Base-by-base conservation (phyloP, 257 asterid genomes). In the Misopates orontium region DNA sequence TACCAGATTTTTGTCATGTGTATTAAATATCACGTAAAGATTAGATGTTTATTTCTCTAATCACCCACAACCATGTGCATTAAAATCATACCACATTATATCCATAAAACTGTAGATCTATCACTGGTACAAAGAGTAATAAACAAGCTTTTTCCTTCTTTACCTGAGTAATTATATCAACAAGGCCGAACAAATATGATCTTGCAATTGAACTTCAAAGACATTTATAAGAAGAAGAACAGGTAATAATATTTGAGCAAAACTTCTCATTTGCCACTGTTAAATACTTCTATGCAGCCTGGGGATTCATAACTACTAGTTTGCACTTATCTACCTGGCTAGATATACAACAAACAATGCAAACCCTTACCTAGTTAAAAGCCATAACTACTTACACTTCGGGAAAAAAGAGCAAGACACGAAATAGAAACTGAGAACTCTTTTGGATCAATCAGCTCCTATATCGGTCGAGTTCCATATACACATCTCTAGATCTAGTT, bases 401-500 rank as follows among this genome's bases (percentile, higher is more conserved):
- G 45, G 48, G 18, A 18, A 47, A 39, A 51, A 54, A 21, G 56
- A 17, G 49, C 16, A 59, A 23, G 61, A 54, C 20, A 42, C 24
- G 24, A 36, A 65, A 39, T 48, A 45, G 68, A 23, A 23, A 58
- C 21, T 15, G 66, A 19, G 57, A 55, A 39, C 49, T 42, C 31
- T 48, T 23, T 39, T 19, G 28, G 53, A 59, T 74, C 77, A 81
- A 68, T 85, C 90, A 11, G 82, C 87, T 64, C 84, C 84, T 66
- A 84, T 69, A 60, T 84, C 91, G 0, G 84, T 76, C 0, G 89
- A 68, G 78, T 84, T 87, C 95, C 96, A 82, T 82, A 93, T 83
- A 77, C 97, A 83, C 77, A 86, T 79, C 81, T 90, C 92, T 10
- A 94, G 69, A 56, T 86, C 96, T 22, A 94, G 78, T 53, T 77